Percentiles rank a stretch among this genome's conserved stretches.
Evolutionary conservation across 805 yeast genomes (phyloP).

Genomic region (Alloascoidea africana): DNA sequence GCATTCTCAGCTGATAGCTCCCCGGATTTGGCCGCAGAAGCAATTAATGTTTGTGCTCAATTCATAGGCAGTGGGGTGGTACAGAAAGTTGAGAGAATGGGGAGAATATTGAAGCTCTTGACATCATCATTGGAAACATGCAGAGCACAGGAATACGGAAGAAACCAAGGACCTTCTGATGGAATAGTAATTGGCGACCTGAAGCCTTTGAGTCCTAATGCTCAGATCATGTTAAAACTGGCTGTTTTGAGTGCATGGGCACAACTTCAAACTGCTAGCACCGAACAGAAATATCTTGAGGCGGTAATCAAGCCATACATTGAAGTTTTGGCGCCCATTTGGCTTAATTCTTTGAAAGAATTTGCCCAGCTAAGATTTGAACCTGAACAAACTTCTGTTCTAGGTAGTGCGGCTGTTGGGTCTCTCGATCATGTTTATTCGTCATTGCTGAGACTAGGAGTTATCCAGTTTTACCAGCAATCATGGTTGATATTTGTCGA

Average conservation of each 20-base stretch:
- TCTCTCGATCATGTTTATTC: conserved; percentile 19
- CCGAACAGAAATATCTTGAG: conserved; percentile 17
- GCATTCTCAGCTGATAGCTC: conserved; percentile 66
- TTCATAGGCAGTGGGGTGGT: conserved; percentile 51
- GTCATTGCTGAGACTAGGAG: conserved; percentile 21
- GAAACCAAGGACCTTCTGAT: background rate
- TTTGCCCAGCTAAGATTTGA: conserved; percentile 51
- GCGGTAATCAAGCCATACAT: conserved; percentile 32
- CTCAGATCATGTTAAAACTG: conserved; percentile 18
- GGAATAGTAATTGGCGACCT: conserved; percentile 18
- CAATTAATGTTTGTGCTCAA: conserved; percentile 64
- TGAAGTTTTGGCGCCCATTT: conserved; percentile 49
- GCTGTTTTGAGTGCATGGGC: conserved; percentile 28
- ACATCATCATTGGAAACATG: conserved; percentile 50
- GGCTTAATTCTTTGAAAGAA: conserved; percentile 68
- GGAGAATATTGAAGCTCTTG: conserved; percentile 47
- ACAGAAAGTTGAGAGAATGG: conserved; percentile 27
- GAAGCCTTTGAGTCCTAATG: conserved; percentile 17
- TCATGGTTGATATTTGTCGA: conserved; percentile 71
- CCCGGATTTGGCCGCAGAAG: conserved; percentile 58
- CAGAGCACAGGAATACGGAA: conserved; percentile 13
- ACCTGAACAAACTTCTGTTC: conserved; percentile 17
- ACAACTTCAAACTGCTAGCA: conserved; percentile 16
- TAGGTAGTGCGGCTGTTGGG: conserved; percentile 9
- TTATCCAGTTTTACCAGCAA: conserved; percentile 30